Percentiles rank a stretch among this genome's conserved stretches.
phyloP scores from a whole-genome alignment of 176 grass and related monocot species.

The Saccharum officinarum region DNA sequence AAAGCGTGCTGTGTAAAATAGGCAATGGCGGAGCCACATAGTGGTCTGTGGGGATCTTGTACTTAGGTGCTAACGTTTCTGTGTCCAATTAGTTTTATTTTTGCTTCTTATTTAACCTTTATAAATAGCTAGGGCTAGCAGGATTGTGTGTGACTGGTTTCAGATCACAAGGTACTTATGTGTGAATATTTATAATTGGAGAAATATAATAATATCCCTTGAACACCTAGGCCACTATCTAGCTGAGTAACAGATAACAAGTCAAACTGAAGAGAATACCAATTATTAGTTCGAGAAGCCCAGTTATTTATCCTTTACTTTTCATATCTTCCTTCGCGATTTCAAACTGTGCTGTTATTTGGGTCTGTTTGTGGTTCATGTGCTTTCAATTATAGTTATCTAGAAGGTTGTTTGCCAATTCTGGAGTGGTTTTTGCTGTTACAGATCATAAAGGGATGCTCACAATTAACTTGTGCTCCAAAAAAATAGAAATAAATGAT shows the following conservation, averaged over 20 bases:
- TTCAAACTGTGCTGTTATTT: background rate
- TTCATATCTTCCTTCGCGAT: background rate
- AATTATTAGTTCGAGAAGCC: background rate
- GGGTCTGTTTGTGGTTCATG: background rate
- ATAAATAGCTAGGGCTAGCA: background rate
- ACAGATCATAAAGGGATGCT: background rate
- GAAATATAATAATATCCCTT: background rate
- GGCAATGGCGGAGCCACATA: background rate
- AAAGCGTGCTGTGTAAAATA: background rate
- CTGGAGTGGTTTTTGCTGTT: background rate
- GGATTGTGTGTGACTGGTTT: background rate
- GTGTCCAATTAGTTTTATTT: background rate
- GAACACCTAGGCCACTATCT: background rate
- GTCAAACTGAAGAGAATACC: background rate
- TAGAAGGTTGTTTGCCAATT: background rate
- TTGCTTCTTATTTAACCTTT: background rate
- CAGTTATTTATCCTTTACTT: background rate
- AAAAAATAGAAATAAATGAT: background rate
- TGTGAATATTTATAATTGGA: background rate
- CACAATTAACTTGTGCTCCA: background rate
- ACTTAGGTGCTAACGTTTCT: background rate
- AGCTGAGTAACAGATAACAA: background rate
- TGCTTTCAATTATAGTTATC: background rate
- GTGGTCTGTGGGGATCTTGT: background rate
- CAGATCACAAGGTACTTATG: background rate